These are phyloP conservation scores for Boletus subparvulus DNA, from an alignment of 768 basidiomycete species.

Conservation along the genomic window DNA sequence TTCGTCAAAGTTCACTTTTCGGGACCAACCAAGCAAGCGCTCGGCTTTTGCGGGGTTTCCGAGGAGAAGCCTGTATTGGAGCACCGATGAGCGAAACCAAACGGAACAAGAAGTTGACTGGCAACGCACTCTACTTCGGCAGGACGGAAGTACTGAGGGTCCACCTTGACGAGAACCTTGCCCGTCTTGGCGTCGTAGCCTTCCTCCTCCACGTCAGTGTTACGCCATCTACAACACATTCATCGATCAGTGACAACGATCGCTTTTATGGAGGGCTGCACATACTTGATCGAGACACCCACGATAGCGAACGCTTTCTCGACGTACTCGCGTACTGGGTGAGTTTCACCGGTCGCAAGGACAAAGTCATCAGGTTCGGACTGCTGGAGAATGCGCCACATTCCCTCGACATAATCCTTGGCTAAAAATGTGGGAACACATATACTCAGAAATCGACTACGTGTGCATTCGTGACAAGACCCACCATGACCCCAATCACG, in stretches of 20 bases:
- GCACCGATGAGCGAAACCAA: background rate
- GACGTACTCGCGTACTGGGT: constrained; percentile 91
- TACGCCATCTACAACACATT: constrained; percentile 64
- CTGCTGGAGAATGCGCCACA: constrained; percentile 98
- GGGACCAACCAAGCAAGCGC: constrained; percentile 85
- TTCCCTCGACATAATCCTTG: constrained; percentile 92
- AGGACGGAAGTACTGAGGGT: constrained; percentile 89
- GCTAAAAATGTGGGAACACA: constrained; percentile 40
- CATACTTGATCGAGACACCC: constrained; percentile 65
- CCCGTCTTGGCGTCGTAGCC: constrained; percentile 70
- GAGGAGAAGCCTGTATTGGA: constrained; percentile 60
- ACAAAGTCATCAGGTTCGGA: constrained; percentile 83
- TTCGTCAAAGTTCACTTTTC: constrained; percentile 76
- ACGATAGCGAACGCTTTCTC: constrained; percentile 78
- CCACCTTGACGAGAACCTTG: constrained; percentile 78
- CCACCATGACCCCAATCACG: constrained; percentile 98
- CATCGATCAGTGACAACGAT: constrained; percentile 1
- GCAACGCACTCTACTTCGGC: constrained; percentile 87
- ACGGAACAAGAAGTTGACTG: background rate
- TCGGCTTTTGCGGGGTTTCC: constrained; percentile 93
- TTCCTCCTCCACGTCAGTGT: constrained; percentile 72
- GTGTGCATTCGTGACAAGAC: constrained; percentile 20
- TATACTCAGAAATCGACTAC: constrained; percentile 4
- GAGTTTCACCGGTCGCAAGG: constrained; percentile 94
- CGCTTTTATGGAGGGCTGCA: background rate